These are phyloP conservation scores for Parastagonospora nodorum DNA, from an alignment of 2,329 filamentous ascomycete species.

Conservation along the genomic window DNA sequence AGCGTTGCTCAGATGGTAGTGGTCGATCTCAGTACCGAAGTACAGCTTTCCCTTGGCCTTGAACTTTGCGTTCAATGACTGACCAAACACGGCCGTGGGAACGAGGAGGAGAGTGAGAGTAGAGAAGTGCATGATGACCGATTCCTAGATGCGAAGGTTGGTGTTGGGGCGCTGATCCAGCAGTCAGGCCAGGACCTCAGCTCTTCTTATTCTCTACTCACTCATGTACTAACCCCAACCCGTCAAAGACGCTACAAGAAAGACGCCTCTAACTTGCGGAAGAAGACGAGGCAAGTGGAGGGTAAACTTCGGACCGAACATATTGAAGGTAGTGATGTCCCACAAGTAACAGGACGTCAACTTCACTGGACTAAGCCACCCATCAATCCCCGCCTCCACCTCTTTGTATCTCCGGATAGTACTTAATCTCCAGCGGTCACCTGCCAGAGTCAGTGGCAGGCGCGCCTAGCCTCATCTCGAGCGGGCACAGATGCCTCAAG, in stretches of 20 bases:
- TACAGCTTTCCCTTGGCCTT: constrained; percentile 2
- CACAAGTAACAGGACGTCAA: constrained; percentile 1
- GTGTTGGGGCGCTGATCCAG: neutral
- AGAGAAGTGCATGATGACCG: neutral
- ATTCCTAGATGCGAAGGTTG: neutral
- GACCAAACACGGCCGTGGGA: neutral
- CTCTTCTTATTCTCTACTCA: neutral
- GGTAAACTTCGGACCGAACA: neutral
- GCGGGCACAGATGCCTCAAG: neutral
- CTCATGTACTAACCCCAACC: neutral
- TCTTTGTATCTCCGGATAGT: neutral
- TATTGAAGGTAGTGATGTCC: neutral
- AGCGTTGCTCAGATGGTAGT: neutral
- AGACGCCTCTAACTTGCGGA: neutral
- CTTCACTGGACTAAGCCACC: neutral
- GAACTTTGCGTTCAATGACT: neutral
- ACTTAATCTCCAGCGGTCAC: neutral
- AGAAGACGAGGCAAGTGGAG: neutral
- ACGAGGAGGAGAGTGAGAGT: neutral
- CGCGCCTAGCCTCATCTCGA: neutral
- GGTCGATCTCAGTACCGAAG: constrained; percentile 2
- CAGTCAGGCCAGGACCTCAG: neutral
- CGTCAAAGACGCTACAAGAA: neutral
- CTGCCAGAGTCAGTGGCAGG: neutral
- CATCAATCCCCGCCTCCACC: neutral